Evolutionary conservation across 1,284 basidiomycete genomes (phyloP).

Genomic region (Marasmius oreades): DNA sequence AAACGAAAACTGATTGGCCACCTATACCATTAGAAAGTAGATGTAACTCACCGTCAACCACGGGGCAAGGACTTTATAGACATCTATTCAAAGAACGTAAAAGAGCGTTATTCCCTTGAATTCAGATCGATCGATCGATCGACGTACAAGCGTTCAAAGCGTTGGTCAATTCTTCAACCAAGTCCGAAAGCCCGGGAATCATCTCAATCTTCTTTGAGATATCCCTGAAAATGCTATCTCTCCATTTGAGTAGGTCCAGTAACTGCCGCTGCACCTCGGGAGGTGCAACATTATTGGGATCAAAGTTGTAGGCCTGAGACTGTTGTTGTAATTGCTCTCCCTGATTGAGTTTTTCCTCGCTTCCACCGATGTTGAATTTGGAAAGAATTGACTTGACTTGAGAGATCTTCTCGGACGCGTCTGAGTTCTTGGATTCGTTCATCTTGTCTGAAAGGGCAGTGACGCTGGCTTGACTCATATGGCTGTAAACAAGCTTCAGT

Average conservation of each 20-base stretch:
- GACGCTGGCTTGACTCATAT: conserved; percentile 72
- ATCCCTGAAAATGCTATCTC: conserved; percentile 55
- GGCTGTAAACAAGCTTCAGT: conserved; percentile 28
- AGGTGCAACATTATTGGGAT: conserved; percentile 58
- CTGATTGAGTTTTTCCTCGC: conserved; percentile 47
- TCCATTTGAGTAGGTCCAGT: conserved; percentile 71
- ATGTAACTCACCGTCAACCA: conserved; percentile 44
- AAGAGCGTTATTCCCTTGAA: background rate
- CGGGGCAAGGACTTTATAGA: conserved; percentile 72
- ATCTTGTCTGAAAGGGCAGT: conserved; percentile 76
- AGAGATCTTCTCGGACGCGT: conserved; percentile 31
- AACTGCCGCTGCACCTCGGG: conserved; percentile 70
- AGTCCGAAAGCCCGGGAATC: conserved; percentile 66
- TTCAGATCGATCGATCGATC: background rate
- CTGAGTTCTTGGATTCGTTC: conserved; percentile 44
- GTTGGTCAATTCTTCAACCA: conserved; percentile 65
- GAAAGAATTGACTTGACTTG: conserved; percentile 47
- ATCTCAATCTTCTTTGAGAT: conserved; percentile 55
- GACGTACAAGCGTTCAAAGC: conserved; percentile 60
- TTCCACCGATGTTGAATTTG: conserved; percentile 50
- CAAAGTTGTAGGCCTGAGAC: conserved; percentile 51
- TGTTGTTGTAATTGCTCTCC: conserved; percentile 50
- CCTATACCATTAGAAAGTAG: background rate
- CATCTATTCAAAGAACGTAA: conserved; percentile 34
- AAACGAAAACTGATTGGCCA: background rate